phyloP scores from a whole-genome alignment of 2,329 filamentous ascomycete genomes.

The Stagonosporopsis chrysanthemi region DNA sequence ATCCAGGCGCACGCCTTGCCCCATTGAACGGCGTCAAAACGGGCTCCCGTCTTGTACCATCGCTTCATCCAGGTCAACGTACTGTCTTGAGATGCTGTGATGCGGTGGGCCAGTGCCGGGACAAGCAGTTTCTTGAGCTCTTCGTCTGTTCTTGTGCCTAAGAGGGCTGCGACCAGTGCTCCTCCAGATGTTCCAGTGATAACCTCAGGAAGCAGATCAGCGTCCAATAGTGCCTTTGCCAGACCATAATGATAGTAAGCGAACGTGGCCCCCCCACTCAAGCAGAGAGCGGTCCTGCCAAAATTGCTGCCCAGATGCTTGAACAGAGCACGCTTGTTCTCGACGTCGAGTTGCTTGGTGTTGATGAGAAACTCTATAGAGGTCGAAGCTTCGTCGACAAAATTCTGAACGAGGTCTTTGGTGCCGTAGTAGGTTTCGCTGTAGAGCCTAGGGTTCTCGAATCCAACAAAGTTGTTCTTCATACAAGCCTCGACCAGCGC shows the following conservation, averaged over 20 bases:
- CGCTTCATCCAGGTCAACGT: constrained; percentile 78
- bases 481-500: constrained; percentile 85
- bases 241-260: constrained; percentile 98
- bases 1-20: constrained; percentile 87
- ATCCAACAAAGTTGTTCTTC: constrained; percentile 96
- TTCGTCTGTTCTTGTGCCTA: constrained; percentile 89
- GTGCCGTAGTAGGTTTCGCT: constrained; percentile 98
- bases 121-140: constrained; percentile 86
- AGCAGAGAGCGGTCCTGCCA: constrained; percentile 87
- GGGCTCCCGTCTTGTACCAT: constrained; percentile 91
- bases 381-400: constrained; percentile 81
- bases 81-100: constrained; percentile 83
- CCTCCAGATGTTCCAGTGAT: constrained; percentile 97
- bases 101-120: constrained; percentile 82
- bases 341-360: constrained; percentile 70
- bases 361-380: constrained; percentile 72
- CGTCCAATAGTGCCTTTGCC: constrained; percentile 86
- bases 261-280: constrained; percentile 93
- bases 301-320: constrained; percentile 90
- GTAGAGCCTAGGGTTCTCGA: constrained; percentile 94
- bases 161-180: constrained; percentile 83
- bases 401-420: constrained; percentile 91
- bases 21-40: constrained; percentile 95
- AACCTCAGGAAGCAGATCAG: constrained; percentile 84
- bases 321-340: constrained; percentile 82